Base-by-base conservation (phyloP, 139 green algal genomes). In the Asterochloris erici region DNA sequence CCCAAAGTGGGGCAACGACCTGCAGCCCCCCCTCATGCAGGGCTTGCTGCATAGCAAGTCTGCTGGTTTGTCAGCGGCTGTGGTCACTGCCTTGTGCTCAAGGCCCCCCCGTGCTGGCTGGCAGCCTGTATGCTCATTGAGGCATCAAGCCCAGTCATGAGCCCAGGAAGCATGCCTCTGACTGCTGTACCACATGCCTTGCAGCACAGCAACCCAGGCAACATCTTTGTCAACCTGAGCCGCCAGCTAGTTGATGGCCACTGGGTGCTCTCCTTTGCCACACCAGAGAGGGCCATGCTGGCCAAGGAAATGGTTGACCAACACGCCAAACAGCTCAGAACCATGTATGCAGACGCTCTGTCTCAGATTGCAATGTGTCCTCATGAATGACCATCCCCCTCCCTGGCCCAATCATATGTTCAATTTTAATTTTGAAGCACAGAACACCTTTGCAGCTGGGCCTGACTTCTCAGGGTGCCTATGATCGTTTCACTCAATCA, bases 201-300 rank as follows among this genome's bases (percentile, higher is more conserved):
- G 73, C 77, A 82, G 61, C 62, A 23, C 61, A 82, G 64, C 14
- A 73, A 81, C 68, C 62, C 54, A 0, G 85, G 82, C 29, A 83
- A 73, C 17, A 74, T 64, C 13, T 29, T 83, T 23, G 19, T 68
- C 60, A 77, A 83, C 21, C 26, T 83, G 27, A 23, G 68, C 82
- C 83, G 85, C 4, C 90, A 92, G 79, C 88, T 96, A n/a, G 87
- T 90, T 60, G 92, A 96, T 78, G 94, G 94, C 0, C 93, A 96
- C 87, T 97, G 94, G 94, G 91, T 96, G 79, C 90, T 97, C 68
- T 87, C 93, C 0, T 97, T 97, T 85, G 76, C 83, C 0, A 88
- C 91, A 28, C 85, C 82, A 14, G 90, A 90, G 16, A 81, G 84
- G 2, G 87, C 91, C 0, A 79, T 83, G 66, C 79, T 77, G 14